Conservation (phyloP, 2,329 filamentous ascomycete genomes). For the Calonectria pseudoreteaudii region DNA sequence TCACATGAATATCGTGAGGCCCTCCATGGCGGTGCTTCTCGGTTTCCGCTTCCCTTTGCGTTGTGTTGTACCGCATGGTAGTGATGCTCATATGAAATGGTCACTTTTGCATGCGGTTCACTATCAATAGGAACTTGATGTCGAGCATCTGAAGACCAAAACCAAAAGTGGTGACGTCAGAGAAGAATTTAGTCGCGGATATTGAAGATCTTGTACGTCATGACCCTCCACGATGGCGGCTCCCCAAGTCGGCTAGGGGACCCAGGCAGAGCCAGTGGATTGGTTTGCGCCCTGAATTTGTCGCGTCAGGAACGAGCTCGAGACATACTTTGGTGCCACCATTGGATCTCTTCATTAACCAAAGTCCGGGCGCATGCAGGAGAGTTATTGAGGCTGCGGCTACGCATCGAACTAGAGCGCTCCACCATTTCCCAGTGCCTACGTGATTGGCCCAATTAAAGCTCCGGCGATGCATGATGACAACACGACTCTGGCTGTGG, state of each 20-base stretch:
- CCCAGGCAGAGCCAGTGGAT: neutral
- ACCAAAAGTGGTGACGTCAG: slow-evolving; percentile 29
- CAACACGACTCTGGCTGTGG: slow-evolving; percentile 35
- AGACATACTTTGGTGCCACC: neutral
- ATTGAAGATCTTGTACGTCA: slow-evolving; percentile 14
- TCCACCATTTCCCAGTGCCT: slow-evolving; percentile 21
- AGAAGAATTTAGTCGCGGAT: neutral
- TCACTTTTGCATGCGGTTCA: neutral
- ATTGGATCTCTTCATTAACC: slow-evolving; percentile 8
- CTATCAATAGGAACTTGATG: slow-evolving; percentile 6
- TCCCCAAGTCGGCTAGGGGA: neutral
- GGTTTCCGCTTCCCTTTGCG: neutral
- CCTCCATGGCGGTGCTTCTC: neutral
- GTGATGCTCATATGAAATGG: neutral
- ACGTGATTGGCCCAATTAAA: slow-evolving; percentile 23
- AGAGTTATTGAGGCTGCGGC: slow-evolving; percentile 16
- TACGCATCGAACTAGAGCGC: neutral
- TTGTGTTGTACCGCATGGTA: slow-evolving; percentile 11
- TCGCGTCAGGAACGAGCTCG: slow-evolving; percentile 8
- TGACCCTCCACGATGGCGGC: slow-evolving; percentile 3
- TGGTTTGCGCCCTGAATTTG: neutral
- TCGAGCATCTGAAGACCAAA: neutral
- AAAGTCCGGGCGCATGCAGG: slow-evolving; percentile 1
- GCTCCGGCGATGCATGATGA: slow-evolving; percentile 34
- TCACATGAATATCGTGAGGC: neutral